Conservation (phyloP, 805 yeast genomes). For the Kodamaea sagamina region DNA sequence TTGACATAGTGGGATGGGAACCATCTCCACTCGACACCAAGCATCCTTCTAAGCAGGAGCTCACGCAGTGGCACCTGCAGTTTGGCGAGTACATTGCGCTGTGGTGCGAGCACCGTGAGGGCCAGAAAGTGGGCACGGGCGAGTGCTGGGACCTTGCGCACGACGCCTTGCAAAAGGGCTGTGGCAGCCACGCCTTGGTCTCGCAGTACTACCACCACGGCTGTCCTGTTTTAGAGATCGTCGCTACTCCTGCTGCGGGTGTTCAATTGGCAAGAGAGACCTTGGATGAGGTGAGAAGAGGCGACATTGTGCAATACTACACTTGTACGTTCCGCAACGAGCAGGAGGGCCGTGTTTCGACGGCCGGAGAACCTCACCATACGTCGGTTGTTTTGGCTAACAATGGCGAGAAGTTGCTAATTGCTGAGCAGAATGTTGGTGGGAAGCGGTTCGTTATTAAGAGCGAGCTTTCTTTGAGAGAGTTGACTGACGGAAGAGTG, state of each 20-base stretch:
- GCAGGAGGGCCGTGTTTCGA: conserved; percentile 34
- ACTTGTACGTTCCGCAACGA: conserved; percentile 41
- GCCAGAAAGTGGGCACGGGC: conserved; percentile 53
- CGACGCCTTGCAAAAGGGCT: conserved; percentile 53
- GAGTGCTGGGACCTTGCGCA: conserved; percentile 65
- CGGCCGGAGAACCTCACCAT: conserved; percentile 56
- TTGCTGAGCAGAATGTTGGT: conserved; percentile 54
- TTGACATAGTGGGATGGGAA: conserved; percentile 30
- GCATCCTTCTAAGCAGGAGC: conserved; percentile 32
- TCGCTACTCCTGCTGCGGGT: conserved; percentile 19
- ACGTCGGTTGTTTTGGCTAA: conserved; percentile 41
- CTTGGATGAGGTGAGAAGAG: conserved; percentile 48
- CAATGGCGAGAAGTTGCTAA: conserved; percentile 29
- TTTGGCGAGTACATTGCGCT: conserved; percentile 56
- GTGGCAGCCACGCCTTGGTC: conserved; percentile 60
- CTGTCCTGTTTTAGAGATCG: conserved; percentile 35
- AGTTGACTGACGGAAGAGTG: conserved; percentile 45
- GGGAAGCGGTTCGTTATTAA: conserved; percentile 42
- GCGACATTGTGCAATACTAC: conserved; percentile 57
- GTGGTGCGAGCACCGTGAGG: conserved; percentile 53
- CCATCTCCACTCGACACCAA: conserved; percentile 45
- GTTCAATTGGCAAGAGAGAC: conserved; percentile 24
- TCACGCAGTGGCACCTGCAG: conserved; percentile 35
- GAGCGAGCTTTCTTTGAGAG: conserved; percentile 40
- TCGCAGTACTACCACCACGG: conserved; percentile 52